These are phyloP conservation scores for Crithidia fasciculata DNA, from an alignment of 208 protist species.

Conservation along the genomic window DNA sequence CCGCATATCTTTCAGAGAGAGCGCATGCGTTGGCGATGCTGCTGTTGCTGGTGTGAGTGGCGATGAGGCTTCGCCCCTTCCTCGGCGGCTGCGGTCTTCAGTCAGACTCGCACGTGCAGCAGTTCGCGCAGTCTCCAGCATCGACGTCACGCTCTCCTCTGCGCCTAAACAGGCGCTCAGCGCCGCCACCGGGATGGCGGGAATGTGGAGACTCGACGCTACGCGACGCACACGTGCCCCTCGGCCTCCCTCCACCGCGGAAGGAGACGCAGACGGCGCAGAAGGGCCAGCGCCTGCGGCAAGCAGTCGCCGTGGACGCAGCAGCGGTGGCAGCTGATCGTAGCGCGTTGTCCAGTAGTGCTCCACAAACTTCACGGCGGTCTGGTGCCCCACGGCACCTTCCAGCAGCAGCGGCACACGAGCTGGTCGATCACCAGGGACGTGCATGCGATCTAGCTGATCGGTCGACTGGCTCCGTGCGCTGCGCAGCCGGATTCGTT, in stretches of 20 bases:
- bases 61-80: neutral
- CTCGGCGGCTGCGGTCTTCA: neutral
- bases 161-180: neutral
- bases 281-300: neutral
- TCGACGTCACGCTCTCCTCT: slow-evolving; percentile 16
- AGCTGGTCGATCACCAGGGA: slow-evolving; percentile 3
- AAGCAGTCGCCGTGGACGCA: slow-evolving; percentile 2
- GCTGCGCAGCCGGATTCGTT: neutral
- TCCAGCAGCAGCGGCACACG: slow-evolving; percentile 24
- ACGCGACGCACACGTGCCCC: slow-evolving; percentile 14
- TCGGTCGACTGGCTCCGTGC: neutral
- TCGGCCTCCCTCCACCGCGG: neutral
- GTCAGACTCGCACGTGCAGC: neutral
- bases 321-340: slow-evolving; percentile 20
- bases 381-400: slow-evolving; percentile 12
- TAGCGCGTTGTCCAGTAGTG: slow-evolving; percentile 13
- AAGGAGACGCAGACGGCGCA: neutral
- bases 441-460: slow-evolving; percentile 19
- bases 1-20: neutral
- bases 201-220: slow-evolving; percentile 5
- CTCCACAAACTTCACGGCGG: slow-evolving; percentile 21
- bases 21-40: neutral
- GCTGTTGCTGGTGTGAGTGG: neutral
- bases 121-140: neutral
- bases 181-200: slow-evolving; percentile 10